phyloP scores from a whole-genome alignment of 2,329 filamentous ascomycete genomes.

The Metarhizium guizhouense region DNA sequence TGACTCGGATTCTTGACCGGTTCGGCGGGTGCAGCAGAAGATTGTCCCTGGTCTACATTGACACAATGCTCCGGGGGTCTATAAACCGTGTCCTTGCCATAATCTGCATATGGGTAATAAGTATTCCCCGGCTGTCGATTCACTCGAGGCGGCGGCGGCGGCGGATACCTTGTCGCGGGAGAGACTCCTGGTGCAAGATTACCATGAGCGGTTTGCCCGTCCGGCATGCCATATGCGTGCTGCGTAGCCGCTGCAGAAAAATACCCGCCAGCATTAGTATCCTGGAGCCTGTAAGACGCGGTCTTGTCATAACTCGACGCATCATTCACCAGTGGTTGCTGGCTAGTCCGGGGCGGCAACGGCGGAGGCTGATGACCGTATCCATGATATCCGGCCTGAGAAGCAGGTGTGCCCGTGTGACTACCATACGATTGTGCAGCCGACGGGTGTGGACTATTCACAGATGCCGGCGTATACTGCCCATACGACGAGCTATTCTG shows the following conservation, averaged over 20 bases:
- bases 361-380: neutral
- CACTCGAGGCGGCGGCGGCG: neutral
- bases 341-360: neutral
- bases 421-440: neutral
- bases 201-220: neutral
- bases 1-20: neutral
- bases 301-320: neutral
- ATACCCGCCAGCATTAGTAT: neutral
- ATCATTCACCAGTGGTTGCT: neutral
- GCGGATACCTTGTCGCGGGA: neutral
- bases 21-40: neutral
- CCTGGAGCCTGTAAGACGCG: neutral
- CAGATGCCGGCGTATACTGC: neutral
- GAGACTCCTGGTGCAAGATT: rapidly evolving
- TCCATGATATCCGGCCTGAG: neutral
- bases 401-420: neutral
- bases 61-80: neutral
- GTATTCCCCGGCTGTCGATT: neutral
- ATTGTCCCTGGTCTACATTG: neutral
- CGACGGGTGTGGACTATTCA: neutral
- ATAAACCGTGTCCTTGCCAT: neutral
- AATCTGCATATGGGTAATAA: neutral
- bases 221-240: neutral
- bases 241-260: neutral
- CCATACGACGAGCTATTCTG: neutral